Conservation (phyloP, 257 asterid genomes). For the Solanum neorickii region DNA sequence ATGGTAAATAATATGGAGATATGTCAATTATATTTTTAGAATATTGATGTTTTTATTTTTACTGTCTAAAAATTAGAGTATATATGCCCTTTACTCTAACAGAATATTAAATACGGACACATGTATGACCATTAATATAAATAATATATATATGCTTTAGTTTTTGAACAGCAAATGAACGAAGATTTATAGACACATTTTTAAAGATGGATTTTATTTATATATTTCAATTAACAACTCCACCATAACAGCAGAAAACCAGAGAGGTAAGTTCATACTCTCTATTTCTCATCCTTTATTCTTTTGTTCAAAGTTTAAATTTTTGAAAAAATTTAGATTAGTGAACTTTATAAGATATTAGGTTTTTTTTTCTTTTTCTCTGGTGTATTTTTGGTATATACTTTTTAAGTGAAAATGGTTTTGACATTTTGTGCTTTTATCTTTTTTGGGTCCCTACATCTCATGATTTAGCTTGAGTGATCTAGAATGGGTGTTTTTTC, state of each 20-base stretch:
- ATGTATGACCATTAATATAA: too few species aligned
- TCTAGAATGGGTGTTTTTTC: not conserved
- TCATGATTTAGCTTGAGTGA: not conserved
- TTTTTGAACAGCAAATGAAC: rapidly evolving
- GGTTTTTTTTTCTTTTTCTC: not conserved
- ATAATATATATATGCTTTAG: too few species aligned
- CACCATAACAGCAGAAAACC: not conserved
- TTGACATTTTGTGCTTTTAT: not conserved
- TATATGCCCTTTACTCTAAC: rapidly evolving
- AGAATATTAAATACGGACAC: too few species aligned
- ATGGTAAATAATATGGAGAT: too few species aligned
- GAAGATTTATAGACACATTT: not conserved
- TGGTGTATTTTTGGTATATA: not conserved
- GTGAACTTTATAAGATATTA: not conserved
- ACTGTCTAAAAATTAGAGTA: too few species aligned
- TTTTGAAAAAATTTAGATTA: not conserved
- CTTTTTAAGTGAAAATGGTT: not conserved
- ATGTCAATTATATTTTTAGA: too few species aligned
- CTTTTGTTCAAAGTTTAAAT: not conserved
- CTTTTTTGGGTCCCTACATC: not conserved
- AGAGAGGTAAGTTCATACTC: not conserved
- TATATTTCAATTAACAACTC: not conserved
- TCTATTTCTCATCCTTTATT: not conserved
- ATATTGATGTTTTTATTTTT: too few species aligned
- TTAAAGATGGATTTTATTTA: not conserved